Evolutionary conservation across 2,329 filamentous ascomycete genomes (phyloP), one percentile per base, ranked within the genome.

Genomic region (Fusarium poae): DNA sequence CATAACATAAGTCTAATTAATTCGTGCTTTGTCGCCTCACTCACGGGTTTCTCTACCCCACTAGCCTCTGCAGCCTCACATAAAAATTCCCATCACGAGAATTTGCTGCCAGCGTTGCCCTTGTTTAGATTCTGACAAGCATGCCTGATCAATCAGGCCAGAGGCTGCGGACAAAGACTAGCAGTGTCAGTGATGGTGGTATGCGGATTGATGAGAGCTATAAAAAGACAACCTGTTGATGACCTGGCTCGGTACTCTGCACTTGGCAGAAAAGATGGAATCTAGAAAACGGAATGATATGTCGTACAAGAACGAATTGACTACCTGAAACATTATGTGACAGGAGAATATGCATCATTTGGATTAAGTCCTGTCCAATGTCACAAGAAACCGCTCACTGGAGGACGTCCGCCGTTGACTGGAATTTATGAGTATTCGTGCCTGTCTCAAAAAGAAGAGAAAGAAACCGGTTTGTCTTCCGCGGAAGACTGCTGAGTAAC

Each of bases 401-500:
- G 6, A 29, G 8, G 8, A 8, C 27, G 27, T 10, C 3, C 20
- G 10, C 20, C 12, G n/a, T 12, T 18, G 1, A 12, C 35, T 39
- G 18, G 18, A 11, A 35, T 5, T 5, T 37, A 37, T 13, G 7
- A 9, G 6, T 34, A 6, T 27, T 9, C 9, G 27, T 27, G 27
- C 27, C 27, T 27, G 27, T 27, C 27, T 27, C 8, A 27, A 27
- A 7, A 25, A 25, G 7, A 25, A 25, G 25, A 7, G 25, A 25
- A 7, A 25, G 9, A 27, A 27, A 45, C 13, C 18, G 12, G 5
- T 10, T 5, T 8, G 21, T 20, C n/a, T 45, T 45, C 43, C 43
- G 43, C 27, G 42, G 43, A 45, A 45, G 43, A 45, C 27, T 30
- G 48, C 48, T 51, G 18, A 51, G 18, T 40, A 51, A 51, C 12